Conservation (phyloP, 2,329 filamentous ascomycete genomes). For the Fusarium brachygibbosum region DNA sequence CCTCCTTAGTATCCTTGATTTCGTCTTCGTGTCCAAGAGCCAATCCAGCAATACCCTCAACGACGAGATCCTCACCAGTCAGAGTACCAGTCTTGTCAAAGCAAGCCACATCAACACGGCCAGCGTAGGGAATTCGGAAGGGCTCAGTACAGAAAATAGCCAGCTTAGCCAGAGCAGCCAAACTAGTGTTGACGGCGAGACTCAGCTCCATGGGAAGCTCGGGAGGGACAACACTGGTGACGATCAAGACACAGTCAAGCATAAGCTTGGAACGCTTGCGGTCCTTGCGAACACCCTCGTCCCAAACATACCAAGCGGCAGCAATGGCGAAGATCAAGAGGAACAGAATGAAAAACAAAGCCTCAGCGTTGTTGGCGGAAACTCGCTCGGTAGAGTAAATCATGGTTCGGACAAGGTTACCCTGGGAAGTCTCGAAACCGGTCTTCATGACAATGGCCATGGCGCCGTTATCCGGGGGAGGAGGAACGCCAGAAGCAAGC, state of each 20-base stretch:
- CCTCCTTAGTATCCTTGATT: slow-evolving; percentile 74
- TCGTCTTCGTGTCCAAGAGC: slow-evolving; percentile 74
- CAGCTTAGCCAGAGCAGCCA: slow-evolving; percentile 92
- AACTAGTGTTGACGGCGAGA: slow-evolving; percentile 95
- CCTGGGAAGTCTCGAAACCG: slow-evolving; percentile 98
- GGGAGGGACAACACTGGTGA: slow-evolving; percentile 98
- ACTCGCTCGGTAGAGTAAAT: slow-evolving; percentile 99
- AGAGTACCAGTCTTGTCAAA: slow-evolving; percentile 99
- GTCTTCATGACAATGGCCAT: slow-evolving; percentile 97
- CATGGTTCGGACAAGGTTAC: slow-evolving; percentile 97
- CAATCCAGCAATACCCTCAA: slow-evolving; percentile 95
- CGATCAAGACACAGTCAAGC: slow-evolving; percentile 95
- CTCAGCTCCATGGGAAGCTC: slow-evolving; percentile 98
- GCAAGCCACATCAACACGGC: slow-evolving; percentile 94
- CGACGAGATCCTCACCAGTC: slow-evolving; percentile 95
- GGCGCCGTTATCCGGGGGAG: slow-evolving; percentile 93
- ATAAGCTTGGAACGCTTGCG: slow-evolving; percentile 97
- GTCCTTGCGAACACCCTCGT: slow-evolving; percentile 93
- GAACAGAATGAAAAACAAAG: slow-evolving; percentile 97
- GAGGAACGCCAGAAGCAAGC: slow-evolving; percentile 79
- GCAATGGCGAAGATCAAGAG: slow-evolving; percentile 95
- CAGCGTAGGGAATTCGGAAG: slow-evolving; percentile 96
- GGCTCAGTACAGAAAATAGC: slow-evolving; percentile 99
- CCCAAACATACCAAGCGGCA: slow-evolving; percentile 99
- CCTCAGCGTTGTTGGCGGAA: slow-evolving; percentile 97